Base-by-base conservation (phyloP, 108 stramenopile species). In the Pseudonitzschia delicatissima region DNA sequence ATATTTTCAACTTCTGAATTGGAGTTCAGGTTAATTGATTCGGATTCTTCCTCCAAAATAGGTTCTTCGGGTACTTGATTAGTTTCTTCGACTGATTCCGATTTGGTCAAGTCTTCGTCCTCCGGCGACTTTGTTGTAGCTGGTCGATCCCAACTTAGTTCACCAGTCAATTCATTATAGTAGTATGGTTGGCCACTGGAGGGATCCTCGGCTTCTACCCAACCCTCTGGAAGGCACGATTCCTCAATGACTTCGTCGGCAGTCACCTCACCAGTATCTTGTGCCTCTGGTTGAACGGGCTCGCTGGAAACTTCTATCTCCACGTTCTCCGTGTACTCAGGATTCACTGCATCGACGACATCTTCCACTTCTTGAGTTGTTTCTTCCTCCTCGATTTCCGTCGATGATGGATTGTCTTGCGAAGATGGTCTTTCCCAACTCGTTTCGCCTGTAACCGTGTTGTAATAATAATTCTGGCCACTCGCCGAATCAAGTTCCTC, bases 201-300 rank as follows among this genome's bases (percentile, higher is more conserved):
- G 21, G 66, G 72, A 73, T 90, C 88, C 9, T 64, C 40, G 0
- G 61, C 45, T 64, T 88, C 82, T 31, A 36, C 69, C 89, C 90
- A 92, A 18, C 71, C 80, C 5, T 69, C 74, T 1, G 77, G 80
- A 40, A 87, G 52, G 5, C 76, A 49, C 1, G 79, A 77, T 55
- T 40, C 53, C 62, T 44, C 75, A 66, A 5, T 49, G 20, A 20
- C 33, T n/a, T n/a, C n/a, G n/a, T n/a, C n/a, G n/a, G n/a, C n/a
- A n/a, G n/a, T n/a, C n/a, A n/a, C n/a, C n/a, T n/a, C 61, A 39
- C 72, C 57, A 17, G 39, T n/a, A 68, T 73, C 80, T 23, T 68
- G 63, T 9, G 34, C 45, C 48, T 75, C 73, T 13, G 8, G n/a
- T 2, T 9, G 29, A 31, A 18, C 53, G 2, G 32, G 2, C 11